Base-by-base conservation (phyloP, 2,329 filamentous ascomycete genomes). In the Purpureocillium takamizusanense region DNA sequence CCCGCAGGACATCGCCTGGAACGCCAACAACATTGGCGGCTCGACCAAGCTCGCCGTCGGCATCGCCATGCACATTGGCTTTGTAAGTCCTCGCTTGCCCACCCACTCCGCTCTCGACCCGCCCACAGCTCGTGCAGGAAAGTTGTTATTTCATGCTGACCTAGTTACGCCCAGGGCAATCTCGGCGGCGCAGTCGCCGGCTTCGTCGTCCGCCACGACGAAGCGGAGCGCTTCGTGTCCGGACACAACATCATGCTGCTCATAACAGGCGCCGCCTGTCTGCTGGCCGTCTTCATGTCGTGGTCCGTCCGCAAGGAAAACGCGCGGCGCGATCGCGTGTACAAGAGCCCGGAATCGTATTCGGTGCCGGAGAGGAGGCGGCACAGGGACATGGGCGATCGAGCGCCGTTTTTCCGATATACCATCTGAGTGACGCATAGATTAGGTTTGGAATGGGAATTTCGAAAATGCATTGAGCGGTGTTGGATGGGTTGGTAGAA, bases 211-310 rank as follows among this genome's bases (percentile, higher is more conserved):
- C 55, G 51, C 41, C 47, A 49, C 42, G 43, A 51, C 21, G 71
- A 77, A 27, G 67, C 59, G 1, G 74, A 74, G 2, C 63, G 73
- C 27, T 81, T 75, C 53, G 59, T 74, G 35, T 65, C 66, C 23
- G 78, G 78, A 8, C 78, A 83, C 49, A 72, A 72, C 1, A 65
- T 76, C 7, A 77, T 76, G 2, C 53, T 81, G 29, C 63, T 62
- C 4, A 60, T 79, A 43, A 74, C 77, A 2, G 66, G 61, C 45
- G 70, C 77, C 65, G 66, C 67, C 14, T 62, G 68, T 41, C 40
- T 64, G 35, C 60, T 79, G 11, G 70, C 65, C 32, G 52, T 66
- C 33, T 60, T 70, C 49, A 80, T 81, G 75, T 74, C 71, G 15
- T 53, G 66, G 21, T 79, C 77, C 57, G 67, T 75, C 18, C 63